Conservation (phyloP, 768 basidiomycete species). For the Podaxis pistillaris region DNA sequence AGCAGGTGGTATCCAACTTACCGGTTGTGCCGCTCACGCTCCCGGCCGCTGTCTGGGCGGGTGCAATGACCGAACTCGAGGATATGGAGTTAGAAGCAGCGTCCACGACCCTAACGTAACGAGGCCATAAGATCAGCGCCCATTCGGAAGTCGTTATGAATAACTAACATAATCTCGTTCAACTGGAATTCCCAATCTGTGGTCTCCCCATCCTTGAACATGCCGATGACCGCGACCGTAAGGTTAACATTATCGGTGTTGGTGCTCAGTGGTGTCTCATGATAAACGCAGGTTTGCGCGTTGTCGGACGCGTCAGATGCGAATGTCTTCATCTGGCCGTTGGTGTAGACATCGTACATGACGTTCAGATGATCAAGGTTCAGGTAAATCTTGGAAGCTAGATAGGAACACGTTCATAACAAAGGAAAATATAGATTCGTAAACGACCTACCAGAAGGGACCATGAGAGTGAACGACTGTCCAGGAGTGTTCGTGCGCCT, state of each 20-base stretch:
- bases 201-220: neutral
- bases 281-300: neutral
- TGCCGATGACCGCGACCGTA: conserved; percentile 9
- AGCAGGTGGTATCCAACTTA: neutral
- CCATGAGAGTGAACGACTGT: conserved; percentile 10
- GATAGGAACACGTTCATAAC: neutral
- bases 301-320: neutral
- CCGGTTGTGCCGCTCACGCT: neutral
- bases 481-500: neutral
- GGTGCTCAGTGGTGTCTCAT: neutral
- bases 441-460: neutral
- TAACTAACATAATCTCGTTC: conserved; percentile 7
- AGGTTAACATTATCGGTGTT: conserved; percentile 1
- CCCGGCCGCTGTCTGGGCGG: neutral
- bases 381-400: conserved; percentile 1
- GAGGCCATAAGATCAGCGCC: neutral
- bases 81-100: neutral
- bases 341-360: conserved; percentile 5
- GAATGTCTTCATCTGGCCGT: neutral
- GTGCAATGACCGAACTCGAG: neutral
- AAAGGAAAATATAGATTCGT: neutral
- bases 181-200: conserved; percentile 11
- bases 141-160: neutral
- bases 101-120: neutral
- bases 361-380: conserved; percentile 3